Evolutionary conservation across 768 basidiomycete species (phyloP).

Genomic region (Collybia sp.): DNA sequence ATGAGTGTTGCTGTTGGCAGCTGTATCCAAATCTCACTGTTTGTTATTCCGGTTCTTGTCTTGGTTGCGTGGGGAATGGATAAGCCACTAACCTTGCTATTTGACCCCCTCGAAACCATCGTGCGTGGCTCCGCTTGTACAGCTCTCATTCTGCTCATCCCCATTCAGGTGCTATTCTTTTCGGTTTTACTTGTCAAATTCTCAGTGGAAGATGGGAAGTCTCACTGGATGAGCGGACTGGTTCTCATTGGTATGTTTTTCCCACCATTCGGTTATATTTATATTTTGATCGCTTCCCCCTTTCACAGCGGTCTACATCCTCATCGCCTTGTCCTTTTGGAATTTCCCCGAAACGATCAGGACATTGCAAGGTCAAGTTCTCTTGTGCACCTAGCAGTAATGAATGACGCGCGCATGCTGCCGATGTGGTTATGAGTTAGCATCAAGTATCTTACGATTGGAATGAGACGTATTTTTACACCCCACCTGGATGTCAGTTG

Average conservation of each 20-base stretch:
- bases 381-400: constrained; percentile 16
- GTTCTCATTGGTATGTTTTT: constrained; percentile 28
- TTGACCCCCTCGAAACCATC: constrained; percentile 34
- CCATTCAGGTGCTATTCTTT: constrained; percentile 27
- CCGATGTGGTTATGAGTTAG: too few relatives aligned
- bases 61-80: constrained; percentile 35
- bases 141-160: not conserved
- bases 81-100: constrained; percentile 32
- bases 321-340: constrained; percentile 35
- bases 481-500: too few relatives aligned
- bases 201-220: constrained; percentile 41
- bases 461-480: too few relatives aligned
- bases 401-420: too few relatives aligned
- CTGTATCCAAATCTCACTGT: constrained; percentile 38
- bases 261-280: not conserved
- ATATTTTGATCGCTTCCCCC: not conserved
- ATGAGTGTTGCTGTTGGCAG: constrained; percentile 39
- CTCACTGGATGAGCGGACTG: constrained; percentile 42
- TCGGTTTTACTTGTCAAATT: constrained; percentile 38
- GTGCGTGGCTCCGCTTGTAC: constrained; percentile 16
- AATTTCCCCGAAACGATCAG: constrained; percentile 32
- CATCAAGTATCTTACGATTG: too few relatives aligned
- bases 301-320: constrained; percentile 24
- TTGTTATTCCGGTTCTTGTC: constrained; percentile 34
- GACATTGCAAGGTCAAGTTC: constrained; percentile 25